Evolutionary conservation across 2,329 filamentous ascomycete genomes (phyloP).

Genomic region (Colletotrichum theobromicola): DNA sequence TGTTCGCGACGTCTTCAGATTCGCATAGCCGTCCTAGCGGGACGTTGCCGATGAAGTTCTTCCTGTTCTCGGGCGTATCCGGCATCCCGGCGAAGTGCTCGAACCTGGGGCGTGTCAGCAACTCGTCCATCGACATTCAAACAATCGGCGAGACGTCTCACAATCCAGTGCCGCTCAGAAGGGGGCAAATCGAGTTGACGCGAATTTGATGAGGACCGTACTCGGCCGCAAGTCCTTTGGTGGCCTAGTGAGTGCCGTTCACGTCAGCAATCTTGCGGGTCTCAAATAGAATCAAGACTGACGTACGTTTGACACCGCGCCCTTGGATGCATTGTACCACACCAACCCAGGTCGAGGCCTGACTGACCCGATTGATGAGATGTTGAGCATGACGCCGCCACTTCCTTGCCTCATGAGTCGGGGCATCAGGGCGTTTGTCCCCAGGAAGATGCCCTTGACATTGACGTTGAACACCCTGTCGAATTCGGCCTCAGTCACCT

Average conservation of each 20-base stretch:
- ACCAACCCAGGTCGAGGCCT: conserved; percentile 67
- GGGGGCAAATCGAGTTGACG: conserved; percentile 74
- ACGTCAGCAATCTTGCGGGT: not conserved
- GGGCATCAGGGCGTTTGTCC: conserved; percentile 50
- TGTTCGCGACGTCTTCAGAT: conserved; percentile 73
- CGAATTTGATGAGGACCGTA: conserved; percentile 75
- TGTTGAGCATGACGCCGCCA: conserved; percentile 77
- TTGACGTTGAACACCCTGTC: conserved; percentile 72
- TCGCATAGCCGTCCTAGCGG: conserved; percentile 35
- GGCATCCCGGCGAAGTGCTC: conserved; percentile 64
- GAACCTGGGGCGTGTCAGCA: not conserved
- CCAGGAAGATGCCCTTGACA: conserved; percentile 69
- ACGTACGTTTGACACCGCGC: conserved; percentile 59
- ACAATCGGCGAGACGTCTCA: conserved; percentile 23
- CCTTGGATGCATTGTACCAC: conserved; percentile 76
- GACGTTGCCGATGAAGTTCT: conserved; percentile 30
- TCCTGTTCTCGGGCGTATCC: conserved; percentile 65
- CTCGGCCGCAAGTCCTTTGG: conserved; percentile 69
- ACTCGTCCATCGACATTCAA: not conserved
- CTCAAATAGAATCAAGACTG: too few relatives aligned
- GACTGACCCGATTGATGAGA: conserved; percentile 75
- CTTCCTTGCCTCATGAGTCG: conserved; percentile 67
- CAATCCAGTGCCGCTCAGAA: conserved; percentile 71
- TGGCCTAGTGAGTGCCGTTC: conserved; percentile 38
- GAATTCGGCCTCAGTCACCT: conserved; percentile 71